Percentiles rank a stretch among this genome's conserved stretches.
Evolutionary conservation across 2,329 filamentous ascomycete species (phyloP).

Genomic region (Colletotrichum kahawae): DNA sequence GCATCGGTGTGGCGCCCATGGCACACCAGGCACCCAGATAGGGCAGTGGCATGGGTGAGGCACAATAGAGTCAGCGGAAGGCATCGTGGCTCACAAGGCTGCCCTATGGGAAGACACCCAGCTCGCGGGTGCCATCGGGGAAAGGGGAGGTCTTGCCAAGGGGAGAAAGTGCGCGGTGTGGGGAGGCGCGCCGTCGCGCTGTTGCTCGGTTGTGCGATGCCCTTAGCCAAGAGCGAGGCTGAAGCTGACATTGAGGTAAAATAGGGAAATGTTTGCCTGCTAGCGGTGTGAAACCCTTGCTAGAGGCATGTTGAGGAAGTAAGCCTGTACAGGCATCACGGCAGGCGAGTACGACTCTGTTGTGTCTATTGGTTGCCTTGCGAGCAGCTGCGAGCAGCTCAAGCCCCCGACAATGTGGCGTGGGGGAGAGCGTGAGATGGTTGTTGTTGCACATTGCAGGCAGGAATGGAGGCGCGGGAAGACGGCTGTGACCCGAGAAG

Average conservation of each 20-base stretch:
- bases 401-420: background rate
- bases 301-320: background rate
- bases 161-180: background rate
- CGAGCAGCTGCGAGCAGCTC: background rate
- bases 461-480: background rate
- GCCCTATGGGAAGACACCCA: background rate
- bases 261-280: background rate
- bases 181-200: background rate
- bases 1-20: background rate
- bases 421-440: background rate
- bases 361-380: background rate
- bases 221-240: slow-evolving; percentile 1
- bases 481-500: background rate
- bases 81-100: slow-evolving; percentile 5
- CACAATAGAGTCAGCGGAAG: background rate
- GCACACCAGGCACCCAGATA: background rate
- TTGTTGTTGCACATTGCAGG: background rate
- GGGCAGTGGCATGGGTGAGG: background rate
- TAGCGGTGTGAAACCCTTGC: background rate
- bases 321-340: background rate
- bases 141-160: background rate
- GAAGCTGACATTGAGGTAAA: background rate
- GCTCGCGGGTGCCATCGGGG: background rate
- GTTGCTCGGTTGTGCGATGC: background rate
- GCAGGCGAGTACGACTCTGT: background rate